A percentile compares a stretch with the other conserved stretches of the same genome.
Conservation (phyloP, 106 monocot species). For the Ottelia alismoides region DNA sequence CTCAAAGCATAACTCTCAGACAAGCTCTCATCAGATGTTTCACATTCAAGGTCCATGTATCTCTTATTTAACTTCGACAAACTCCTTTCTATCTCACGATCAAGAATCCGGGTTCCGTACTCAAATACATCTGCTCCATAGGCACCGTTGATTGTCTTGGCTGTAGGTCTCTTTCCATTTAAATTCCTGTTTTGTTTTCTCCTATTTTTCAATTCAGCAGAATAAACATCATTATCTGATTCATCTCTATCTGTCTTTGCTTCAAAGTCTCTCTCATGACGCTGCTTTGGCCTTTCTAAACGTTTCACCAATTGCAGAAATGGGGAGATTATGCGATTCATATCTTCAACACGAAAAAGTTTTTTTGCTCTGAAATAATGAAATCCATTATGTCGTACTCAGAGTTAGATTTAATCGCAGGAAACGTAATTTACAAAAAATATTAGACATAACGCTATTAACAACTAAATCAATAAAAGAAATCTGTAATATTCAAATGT, state of each 20-base stretch:
- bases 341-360: conserved; percentile 42
- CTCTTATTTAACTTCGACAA: conserved; percentile 73
- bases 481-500: too few species aligned
- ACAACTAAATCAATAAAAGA: too few species aligned
- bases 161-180: conserved; percentile 26
- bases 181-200: conserved; percentile 38
- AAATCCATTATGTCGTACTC: not conserved
- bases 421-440: too few species aligned
- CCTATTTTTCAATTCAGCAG: conserved; percentile 36
- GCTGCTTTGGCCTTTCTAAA: conserved; percentile 44
- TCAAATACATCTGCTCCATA: conserved; percentile 55
- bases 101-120: conserved; percentile 23
- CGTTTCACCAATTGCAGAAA: conserved; percentile 68
- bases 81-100: conserved; percentile 65
- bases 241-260: conserved; percentile 27
- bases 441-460: too few species aligned
- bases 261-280: conserved; percentile 29
- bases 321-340: conserved; percentile 50
- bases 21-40: conserved; percentile 74
- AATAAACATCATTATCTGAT: conserved; percentile 29
- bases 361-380: conserved; percentile 41
- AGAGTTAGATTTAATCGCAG: too few species aligned
- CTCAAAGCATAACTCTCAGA: conserved; percentile 48
- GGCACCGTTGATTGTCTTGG: not conserved
- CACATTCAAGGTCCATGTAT: conserved; percentile 57